These are phyloP conservation scores for Populus hybrid DNA, from an alignment of 441 rosid species.

Conservation along the genomic window DNA sequence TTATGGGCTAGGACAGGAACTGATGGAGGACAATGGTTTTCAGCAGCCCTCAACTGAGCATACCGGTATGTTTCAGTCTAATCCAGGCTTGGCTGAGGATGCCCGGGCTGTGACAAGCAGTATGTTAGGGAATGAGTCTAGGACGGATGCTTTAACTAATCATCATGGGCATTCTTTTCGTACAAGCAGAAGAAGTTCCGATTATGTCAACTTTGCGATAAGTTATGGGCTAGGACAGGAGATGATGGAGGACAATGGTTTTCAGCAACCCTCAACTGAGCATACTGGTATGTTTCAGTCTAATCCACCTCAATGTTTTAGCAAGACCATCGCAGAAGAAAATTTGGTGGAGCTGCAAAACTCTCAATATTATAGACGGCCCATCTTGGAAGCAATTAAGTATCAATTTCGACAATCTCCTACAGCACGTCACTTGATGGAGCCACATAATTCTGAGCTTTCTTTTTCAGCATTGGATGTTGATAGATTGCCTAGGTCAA, in stretches of 20 bases:
- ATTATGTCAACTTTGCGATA: constrained; percentile 19
- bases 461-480: background rate
- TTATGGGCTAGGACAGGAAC: constrained; percentile 26
- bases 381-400: background rate
- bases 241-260: background rate
- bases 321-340: constrained; percentile 21
- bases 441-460: constrained; percentile 21
- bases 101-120: constrained; percentile 13
- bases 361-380: background rate
- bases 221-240: constrained; percentile 27
- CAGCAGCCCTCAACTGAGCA: background rate
- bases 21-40: background rate
- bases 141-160: constrained; percentile 10
- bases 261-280: background rate
- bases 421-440: constrained; percentile 17
- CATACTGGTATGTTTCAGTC: constrained; percentile 14
- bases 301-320: constrained; percentile 15
- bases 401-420: constrained; percentile 20
- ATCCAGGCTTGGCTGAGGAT: constrained; percentile 16
- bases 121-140: constrained; percentile 25
- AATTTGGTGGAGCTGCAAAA: constrained; percentile 22
- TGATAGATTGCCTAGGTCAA: background rate
- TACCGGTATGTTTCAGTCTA: no score
- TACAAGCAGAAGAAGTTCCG: constrained; percentile 18
- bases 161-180: constrained; percentile 10